phyloP scores from a whole-genome alignment of 805 yeast species.

The Starmera amethionina region DNA sequence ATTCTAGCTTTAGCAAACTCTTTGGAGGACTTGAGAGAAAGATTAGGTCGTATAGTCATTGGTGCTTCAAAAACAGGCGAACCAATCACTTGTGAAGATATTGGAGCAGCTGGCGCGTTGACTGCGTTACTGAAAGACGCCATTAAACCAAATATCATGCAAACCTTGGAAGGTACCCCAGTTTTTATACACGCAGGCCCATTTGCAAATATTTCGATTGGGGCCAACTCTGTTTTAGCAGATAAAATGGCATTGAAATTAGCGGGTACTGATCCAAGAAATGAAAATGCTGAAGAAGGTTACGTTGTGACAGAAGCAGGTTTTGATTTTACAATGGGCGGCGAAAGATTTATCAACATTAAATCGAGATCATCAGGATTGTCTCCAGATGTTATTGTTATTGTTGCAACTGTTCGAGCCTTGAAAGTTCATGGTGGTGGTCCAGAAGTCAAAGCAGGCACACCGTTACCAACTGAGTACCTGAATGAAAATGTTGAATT shows the following conservation, averaged over 20 bases:
- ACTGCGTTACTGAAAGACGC: conserved; percentile 94
- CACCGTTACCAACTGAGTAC: conserved; percentile 74
- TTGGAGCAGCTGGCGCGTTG: conserved; percentile 93
- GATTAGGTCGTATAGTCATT: conserved; percentile 85
- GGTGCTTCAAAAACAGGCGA: conserved; percentile 67
- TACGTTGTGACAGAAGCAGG: conserved; percentile 97
- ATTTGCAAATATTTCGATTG: conserved; percentile 93
- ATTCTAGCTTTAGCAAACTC: conserved; percentile 77
- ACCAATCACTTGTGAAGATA: conserved; percentile 88
- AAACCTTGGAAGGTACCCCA: conserved; percentile 94
- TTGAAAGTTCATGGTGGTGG: conserved; percentile 96
- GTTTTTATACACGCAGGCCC: conserved; percentile 98
- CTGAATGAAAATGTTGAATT: conserved; percentile 70
- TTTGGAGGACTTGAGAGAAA: conserved; percentile 72
- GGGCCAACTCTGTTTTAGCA: conserved; percentile 91
- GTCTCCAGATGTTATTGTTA: conserved; percentile 80
- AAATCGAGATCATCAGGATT: conserved; percentile 90
- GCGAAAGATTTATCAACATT: conserved; percentile 92
- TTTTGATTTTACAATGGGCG: conserved; percentile 98
- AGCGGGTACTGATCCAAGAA: conserved; percentile 45
- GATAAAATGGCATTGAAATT: conserved; percentile 88
- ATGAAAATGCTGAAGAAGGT: conserved; percentile 48
- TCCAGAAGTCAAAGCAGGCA: conserved; percentile 93
- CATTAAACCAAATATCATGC: conserved; percentile 94
- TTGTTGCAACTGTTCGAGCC: conserved; percentile 96